Evolutionary conservation across 441 rosid genomes (phyloP).

Genomic region (Adansonia madagascariensis): DNA sequence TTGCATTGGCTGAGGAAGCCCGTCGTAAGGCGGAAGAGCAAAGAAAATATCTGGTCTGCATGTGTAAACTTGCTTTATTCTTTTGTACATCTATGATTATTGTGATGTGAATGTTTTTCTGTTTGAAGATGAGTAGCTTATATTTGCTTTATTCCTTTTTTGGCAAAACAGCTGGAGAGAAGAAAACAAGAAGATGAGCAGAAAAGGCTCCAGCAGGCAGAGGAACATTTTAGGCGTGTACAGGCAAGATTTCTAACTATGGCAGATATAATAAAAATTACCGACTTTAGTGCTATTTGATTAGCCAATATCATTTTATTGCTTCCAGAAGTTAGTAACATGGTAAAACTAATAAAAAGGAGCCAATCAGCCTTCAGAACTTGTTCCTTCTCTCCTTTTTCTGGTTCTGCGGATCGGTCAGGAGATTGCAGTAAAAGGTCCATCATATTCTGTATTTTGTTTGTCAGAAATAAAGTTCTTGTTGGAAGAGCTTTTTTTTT

Average conservation of each 20-base stretch:
- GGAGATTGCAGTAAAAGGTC: neutral
- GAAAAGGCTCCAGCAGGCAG: conserved; percentile 85
- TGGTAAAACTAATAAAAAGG: neutral
- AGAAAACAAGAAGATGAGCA: conserved; percentile 95
- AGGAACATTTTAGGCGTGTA: conserved; percentile 88
- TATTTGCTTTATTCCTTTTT: conserved; percentile 35
- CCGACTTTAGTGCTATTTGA: neutral
- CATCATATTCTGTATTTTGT: neutral
- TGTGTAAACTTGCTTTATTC: conserved; percentile 25
- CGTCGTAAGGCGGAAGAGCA: conserved; percentile 99
- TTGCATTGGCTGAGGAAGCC: conserved; percentile 98
- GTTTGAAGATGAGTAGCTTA: conserved; percentile 18
- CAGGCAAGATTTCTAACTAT: conserved; percentile 55
- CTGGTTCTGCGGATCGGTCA: neutral
- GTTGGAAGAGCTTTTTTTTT: neutral
- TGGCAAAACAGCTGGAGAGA: conserved; percentile 76
- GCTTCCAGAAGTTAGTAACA: neutral
- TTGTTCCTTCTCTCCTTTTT: conserved; percentile 8
- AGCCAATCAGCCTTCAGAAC: conserved; percentile 1
- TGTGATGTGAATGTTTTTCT: conserved; percentile 11
- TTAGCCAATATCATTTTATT: conserved; percentile 11
- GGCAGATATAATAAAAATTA: neutral
- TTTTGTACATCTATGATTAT: conserved; percentile 20
- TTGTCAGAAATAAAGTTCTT: neutral
- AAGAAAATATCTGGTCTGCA: conserved; percentile 80